Evolutionary conservation across 148 eudicot genomes (phyloP).

Genomic region (Dysphania ambrosioides): DNA sequence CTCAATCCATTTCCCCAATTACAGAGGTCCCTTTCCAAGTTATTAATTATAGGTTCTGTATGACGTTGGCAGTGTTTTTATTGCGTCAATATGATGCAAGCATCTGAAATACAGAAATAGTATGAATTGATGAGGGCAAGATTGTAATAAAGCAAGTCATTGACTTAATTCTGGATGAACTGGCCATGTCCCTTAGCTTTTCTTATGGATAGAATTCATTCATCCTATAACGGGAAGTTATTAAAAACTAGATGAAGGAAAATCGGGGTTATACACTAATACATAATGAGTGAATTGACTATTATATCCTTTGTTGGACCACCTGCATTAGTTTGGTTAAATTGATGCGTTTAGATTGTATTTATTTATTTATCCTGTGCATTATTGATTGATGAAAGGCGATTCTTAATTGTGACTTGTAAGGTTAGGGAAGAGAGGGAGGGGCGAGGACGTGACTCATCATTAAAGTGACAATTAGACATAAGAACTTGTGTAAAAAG

Average conservation of each 20-base stretch:
- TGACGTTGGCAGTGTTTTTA: neutral
- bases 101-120: neutral
- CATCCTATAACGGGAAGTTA: constrained; percentile 11
- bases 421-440: constrained; percentile 13
- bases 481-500: neutral
- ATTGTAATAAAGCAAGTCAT: too few relatives aligned
- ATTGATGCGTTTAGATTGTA: constrained; percentile 16
- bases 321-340: constrained; percentile 18
- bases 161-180: constrained; percentile 2
- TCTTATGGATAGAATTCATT: constrained; percentile 8
- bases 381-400: constrained; percentile 17
- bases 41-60: neutral
- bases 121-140: neutral
- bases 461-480: neutral
- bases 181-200: constrained; percentile 6
- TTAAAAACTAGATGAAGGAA: too few relatives aligned
- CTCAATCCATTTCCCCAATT: constrained; percentile 11
- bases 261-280: constrained; percentile 14
- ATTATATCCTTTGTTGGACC: constrained; percentile 29
- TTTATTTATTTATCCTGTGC: neutral
- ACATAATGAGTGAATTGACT: constrained; percentile 4
- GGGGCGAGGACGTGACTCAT: constrained; percentile 18
- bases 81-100: constrained; percentile 24
- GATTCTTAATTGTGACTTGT: constrained; percentile 10
- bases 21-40: neutral